Conservation (phyloP, 2,329 filamentous ascomycete genomes). For the Alternaria sp. region DNA sequence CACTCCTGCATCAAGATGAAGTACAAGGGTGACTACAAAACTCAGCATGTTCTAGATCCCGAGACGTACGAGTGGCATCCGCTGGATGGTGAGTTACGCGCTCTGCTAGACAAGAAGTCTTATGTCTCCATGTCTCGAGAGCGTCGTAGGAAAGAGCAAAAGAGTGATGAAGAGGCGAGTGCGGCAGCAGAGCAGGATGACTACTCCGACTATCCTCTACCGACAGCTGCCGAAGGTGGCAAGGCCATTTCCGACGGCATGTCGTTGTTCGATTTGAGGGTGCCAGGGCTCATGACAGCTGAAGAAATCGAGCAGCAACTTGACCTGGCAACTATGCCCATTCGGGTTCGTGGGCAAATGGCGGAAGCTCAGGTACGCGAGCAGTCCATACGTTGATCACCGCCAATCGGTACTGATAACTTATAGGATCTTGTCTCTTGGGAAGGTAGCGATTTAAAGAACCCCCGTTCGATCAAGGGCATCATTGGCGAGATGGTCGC, state of each 20-base stretch:
- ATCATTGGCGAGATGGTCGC: conserved; percentile 72
- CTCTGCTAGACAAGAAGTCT: conserved; percentile 61
- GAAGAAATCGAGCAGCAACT: conserved; percentile 59
- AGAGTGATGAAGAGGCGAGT: neutral
- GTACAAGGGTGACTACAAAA: conserved; percentile 81
- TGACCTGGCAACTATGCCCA: conserved; percentile 65
- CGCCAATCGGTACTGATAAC: conserved; percentile 28
- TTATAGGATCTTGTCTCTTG: conserved; percentile 65
- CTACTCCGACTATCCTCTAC: conserved; percentile 33
- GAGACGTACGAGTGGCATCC: conserved; percentile 68
- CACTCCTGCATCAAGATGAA: conserved; percentile 82
- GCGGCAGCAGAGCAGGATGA: conserved; percentile 12
- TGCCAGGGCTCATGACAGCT: conserved; percentile 70
- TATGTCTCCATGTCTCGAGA: conserved; percentile 58
- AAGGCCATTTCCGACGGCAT: conserved; percentile 45
- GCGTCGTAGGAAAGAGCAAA: conserved; percentile 28
- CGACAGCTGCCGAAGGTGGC: conserved; percentile 38
- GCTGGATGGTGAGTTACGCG: conserved; percentile 61
- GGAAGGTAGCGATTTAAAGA: conserved; percentile 60
- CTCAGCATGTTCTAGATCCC: conserved; percentile 76
- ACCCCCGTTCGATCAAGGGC: conserved; percentile 63
- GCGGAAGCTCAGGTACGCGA: conserved; percentile 44
- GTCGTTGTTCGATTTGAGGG: conserved; percentile 65
- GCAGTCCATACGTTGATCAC: neutral
- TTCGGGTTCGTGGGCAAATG: conserved; percentile 54